These are phyloP conservation scores for Discostella stelligera DNA, from an alignment of 352 stramenopile species.

Conservation along the genomic window DNA sequence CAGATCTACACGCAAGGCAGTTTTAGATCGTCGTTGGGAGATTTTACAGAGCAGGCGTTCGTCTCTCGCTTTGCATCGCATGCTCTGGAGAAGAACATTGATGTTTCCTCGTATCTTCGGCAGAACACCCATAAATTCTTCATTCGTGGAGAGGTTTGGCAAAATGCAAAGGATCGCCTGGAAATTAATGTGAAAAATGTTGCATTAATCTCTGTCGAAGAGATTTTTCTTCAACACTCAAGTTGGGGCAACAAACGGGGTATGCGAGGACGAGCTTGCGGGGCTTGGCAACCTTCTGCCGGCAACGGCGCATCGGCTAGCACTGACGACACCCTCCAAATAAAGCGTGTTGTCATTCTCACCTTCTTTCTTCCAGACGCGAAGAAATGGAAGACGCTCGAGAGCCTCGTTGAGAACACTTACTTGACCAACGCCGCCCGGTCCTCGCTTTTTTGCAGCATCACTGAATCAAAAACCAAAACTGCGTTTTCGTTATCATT, in stretches of 20 bases:
- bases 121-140: constrained; percentile 39
- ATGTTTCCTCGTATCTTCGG: constrained; percentile 48
- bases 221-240: constrained; percentile 22
- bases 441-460: constrained; percentile 26
- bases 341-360: constrained; percentile 25
- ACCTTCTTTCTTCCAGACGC: constrained; percentile 18
- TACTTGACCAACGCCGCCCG: constrained; percentile 14
- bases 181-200: constrained; percentile 30
- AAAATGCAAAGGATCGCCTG: constrained; percentile 13
- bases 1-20: constrained; percentile 47
- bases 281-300: constrained; percentile 32
- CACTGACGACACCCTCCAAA: background rate
- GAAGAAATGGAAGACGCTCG: constrained; percentile 23
- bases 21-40: constrained; percentile 33
- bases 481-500: constrained; percentile 13
- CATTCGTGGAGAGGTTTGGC: constrained; percentile 32
- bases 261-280: constrained; percentile 38
- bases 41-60: constrained; percentile 37
- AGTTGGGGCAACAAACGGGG: constrained; percentile 42
- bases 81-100: constrained; percentile 54
- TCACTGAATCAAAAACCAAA: constrained; percentile 35
- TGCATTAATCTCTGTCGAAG: constrained; percentile 20
- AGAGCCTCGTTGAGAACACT: constrained; percentile 19
- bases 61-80: constrained; percentile 66
- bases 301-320: background rate